phyloP scores from a whole-genome alignment of 176 grass and related monocot genomes.

The Pontederia paniculata region DNA sequence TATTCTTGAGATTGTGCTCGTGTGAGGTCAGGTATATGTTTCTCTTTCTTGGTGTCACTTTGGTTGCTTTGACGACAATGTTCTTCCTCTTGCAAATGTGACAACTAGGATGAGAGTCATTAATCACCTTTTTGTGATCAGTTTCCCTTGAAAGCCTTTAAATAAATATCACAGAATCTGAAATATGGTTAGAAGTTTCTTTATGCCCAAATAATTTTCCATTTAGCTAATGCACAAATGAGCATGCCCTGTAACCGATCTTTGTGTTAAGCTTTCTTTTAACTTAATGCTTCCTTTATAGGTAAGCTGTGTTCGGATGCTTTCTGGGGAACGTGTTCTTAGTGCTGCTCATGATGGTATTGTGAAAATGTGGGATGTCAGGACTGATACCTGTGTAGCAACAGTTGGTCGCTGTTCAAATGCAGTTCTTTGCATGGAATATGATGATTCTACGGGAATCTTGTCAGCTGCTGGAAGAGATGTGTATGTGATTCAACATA shows the following conservation, averaged over 20 bases:
- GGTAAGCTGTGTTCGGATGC: constrained; percentile 95
- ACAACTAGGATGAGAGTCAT: too few relatives aligned
- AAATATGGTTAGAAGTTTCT: too few relatives aligned
- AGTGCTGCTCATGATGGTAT: constrained; percentile 87
- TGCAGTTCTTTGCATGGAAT: constrained; percentile 94
- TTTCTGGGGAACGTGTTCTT: constrained; percentile 96
- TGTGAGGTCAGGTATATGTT: too few relatives aligned
- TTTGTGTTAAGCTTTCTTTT: neutral
- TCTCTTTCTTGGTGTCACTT: too few relatives aligned
- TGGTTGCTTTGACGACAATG: too few relatives aligned
- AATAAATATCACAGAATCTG: too few relatives aligned
- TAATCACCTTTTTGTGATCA: too few relatives aligned
- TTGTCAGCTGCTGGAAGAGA: constrained; percentile 92
- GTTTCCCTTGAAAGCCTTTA: too few relatives aligned
- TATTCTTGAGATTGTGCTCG: too few relatives aligned
- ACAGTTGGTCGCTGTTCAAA: constrained; percentile 90
- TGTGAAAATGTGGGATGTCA: constrained; percentile 99
- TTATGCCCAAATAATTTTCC: too few relatives aligned
- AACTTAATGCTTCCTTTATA: constrained; percentile 15
- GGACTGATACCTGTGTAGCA: constrained; percentile 96
- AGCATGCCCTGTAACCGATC: neutral
- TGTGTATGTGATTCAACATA: constrained; percentile 43
- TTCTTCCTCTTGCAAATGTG: too few relatives aligned
- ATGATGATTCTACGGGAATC: constrained; percentile 85
- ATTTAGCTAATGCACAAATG: too few relatives aligned